Conservation (phyloP, 768 basidiomycete species). For the Melanogaster broomeanus region DNA sequence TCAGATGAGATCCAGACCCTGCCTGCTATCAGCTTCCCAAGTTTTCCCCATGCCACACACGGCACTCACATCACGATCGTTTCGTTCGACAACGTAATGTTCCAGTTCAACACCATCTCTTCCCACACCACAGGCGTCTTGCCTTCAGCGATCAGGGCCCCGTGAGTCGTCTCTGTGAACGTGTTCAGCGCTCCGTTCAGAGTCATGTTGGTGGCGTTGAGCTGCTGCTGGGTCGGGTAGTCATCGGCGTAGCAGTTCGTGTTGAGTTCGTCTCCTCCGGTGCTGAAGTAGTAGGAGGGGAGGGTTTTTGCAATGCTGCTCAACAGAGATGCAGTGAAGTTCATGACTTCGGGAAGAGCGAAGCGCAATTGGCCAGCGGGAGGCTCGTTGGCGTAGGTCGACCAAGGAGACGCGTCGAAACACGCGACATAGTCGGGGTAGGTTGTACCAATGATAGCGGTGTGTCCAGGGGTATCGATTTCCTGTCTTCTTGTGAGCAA, state of each 20-base stretch:
- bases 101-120: conserved; percentile 49
- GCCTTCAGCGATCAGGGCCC: conserved; percentile 49
- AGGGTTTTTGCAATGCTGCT: conserved; percentile 50
- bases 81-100: conserved; percentile 42
- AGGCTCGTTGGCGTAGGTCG: conserved; percentile 66
- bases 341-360: conserved; percentile 55
- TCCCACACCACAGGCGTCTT: conserved; percentile 88
- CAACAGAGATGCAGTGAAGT: conserved; percentile 60
- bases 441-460: conserved; percentile 58
- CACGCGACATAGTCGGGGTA: conserved; percentile 82
- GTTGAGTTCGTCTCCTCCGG: conserved; percentile 85
- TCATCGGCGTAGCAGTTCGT: conserved; percentile 66
- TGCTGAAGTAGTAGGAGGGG: conserved; percentile 65
- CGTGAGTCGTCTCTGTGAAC: conserved; percentile 48
- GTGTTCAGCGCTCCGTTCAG: conserved; percentile 48
- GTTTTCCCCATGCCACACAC: not conserved
- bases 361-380: conserved; percentile 84
- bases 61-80: conserved; percentile 41
- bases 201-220: conserved; percentile 52
- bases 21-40: not conserved
- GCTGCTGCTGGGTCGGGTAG: conserved; percentile 52
- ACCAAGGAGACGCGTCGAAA: conserved; percentile 54
- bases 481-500: conserved; percentile 43
- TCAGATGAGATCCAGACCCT: conserved; percentile 50
- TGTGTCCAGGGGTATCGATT: conserved; percentile 86